Conservation (phyloP, 805 yeast species). For the Candida ipomoeae region DNA sequence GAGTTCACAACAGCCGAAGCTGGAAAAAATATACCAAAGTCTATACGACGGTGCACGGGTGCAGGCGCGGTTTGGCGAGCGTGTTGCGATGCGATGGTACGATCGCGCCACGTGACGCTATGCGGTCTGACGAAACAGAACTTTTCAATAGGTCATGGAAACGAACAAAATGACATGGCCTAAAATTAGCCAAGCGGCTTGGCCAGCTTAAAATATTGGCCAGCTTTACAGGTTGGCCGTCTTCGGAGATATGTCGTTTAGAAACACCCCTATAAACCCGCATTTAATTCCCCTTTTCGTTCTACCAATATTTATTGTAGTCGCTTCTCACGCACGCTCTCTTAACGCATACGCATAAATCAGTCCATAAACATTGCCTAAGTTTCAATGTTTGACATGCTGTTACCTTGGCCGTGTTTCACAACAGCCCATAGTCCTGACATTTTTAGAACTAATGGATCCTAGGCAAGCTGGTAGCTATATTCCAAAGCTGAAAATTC, state of each 20-base stretch:
- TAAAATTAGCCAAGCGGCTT: not conserved
- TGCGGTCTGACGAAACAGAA: constrained; percentile 5
- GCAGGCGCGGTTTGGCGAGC: constrained; percentile 4
- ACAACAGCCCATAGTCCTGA: not conserved
- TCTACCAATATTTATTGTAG: not conserved
- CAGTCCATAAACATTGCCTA: not conserved
- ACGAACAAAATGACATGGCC: no score
- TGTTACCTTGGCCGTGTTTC: not conserved
- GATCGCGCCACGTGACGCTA: constrained; percentile 3
- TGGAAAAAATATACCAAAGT: not conserved
- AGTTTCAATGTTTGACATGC: not conserved
- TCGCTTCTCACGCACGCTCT: not conserved
- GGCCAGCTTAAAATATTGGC: no score
- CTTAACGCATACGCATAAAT: constrained; percentile 2
- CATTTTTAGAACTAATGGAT: no score
- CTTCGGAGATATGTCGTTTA: not conserved
- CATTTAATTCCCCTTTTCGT: not conserved
- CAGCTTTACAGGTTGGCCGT: not conserved
- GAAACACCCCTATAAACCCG: not conserved
- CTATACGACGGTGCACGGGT: constrained; percentile 20
- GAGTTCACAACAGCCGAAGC: not conserved
- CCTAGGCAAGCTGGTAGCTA: no score
- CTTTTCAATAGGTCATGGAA: constrained; percentile 1
- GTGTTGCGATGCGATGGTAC: constrained; percentile 2
- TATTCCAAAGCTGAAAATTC: no score